Percentiles rank a stretch among this genome's conserved stretches.
Evolutionary conservation across 2,329 filamentous ascomycete species (phyloP).

Genomic region (Epichloe baconii): DNA sequence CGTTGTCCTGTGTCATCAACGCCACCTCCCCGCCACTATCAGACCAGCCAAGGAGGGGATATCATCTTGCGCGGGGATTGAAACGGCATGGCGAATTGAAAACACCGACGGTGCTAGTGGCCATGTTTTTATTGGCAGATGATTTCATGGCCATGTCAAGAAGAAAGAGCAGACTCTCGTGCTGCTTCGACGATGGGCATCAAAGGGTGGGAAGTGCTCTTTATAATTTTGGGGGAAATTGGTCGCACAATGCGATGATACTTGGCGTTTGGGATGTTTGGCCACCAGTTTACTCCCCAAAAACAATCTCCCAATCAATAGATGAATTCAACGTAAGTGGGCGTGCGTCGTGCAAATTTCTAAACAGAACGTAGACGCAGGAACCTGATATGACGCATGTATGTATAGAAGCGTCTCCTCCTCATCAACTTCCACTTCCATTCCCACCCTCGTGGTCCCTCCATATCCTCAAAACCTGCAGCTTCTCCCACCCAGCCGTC

Average conservation of each 20-base stretch:
- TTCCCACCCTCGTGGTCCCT: constrained; percentile 23
- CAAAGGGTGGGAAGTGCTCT: constrained; percentile 6
- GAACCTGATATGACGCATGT: not conserved
- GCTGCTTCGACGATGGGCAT: not conserved
- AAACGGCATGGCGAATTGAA: not conserved
- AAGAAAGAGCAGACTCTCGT: not conserved
- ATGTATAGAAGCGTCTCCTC: not conserved
- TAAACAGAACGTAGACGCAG: no score
- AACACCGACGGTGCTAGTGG: not conserved
- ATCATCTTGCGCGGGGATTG: not conserved
- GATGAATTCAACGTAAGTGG: not conserved
- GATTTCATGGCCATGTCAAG: not conserved
- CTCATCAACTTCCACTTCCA: no score
- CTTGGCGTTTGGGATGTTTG: constrained; percentile 23
- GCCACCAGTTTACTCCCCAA: constrained; percentile 11
- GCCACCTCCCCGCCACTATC: not conserved
- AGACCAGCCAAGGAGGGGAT: not conserved
- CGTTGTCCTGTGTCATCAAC: not conserved
- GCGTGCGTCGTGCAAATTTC: not conserved
- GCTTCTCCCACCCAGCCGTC: constrained; percentile 85
- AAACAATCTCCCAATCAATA: not conserved
- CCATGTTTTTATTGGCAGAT: not conserved
- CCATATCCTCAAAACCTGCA: constrained; percentile 83
- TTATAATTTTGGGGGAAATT: not conserved
- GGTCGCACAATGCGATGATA: constrained; percentile 13